Evolutionary conservation across 768 basidiomycete genomes (phyloP).

Genomic region (Rhizopogon vesiculosus): DNA sequence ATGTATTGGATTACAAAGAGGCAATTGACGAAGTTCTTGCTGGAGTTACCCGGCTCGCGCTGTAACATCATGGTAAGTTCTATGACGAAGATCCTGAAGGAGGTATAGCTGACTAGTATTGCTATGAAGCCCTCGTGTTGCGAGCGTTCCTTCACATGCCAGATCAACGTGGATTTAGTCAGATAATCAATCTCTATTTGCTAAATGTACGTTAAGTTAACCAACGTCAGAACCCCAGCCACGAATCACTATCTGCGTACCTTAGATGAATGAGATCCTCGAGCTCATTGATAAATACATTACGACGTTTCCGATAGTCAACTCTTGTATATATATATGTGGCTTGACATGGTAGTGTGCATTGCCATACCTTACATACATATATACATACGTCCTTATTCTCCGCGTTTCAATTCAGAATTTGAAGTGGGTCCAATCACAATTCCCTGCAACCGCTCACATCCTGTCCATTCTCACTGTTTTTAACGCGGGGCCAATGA

Average conservation of each 20-base stretch:
- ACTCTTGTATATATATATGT: too few relatives aligned
- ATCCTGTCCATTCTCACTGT: neutral
- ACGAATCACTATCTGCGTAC: neutral
- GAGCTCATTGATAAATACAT: neutral
- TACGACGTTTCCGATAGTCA: neutral
- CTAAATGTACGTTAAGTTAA: neutral
- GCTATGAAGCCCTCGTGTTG: conserved; percentile 1
- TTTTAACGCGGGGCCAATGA: neutral
- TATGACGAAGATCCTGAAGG: neutral
- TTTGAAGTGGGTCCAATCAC: neutral
- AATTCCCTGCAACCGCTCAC: neutral
- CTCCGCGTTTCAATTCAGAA: neutral
- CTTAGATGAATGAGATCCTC: neutral
- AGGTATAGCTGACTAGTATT: neutral
- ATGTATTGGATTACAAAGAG: conserved; percentile 35
- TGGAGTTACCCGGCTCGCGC: conserved; percentile 10
- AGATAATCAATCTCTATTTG: neutral
- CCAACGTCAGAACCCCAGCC: neutral
- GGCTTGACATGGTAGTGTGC: neutral
- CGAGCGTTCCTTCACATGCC: neutral
- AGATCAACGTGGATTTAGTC: neutral
- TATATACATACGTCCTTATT: neutral
- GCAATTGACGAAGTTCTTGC: conserved; percentile 32
- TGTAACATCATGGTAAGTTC: conserved; percentile 10
- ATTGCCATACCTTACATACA: neutral